phyloP scores from a whole-genome alignment of 805 yeast species.

The Nakazawaea molendinolei region DNA sequence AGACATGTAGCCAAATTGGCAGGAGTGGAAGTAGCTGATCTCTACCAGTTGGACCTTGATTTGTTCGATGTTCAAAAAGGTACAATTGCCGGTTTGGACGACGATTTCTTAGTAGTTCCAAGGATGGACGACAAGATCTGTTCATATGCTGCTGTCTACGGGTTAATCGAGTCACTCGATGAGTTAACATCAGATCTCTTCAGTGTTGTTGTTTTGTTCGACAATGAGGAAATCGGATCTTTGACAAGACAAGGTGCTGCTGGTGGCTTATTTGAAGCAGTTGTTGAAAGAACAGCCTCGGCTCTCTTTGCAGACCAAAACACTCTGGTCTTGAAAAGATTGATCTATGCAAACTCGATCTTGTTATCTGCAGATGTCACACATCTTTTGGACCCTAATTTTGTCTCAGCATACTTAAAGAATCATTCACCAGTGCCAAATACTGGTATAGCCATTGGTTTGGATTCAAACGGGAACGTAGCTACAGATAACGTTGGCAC shows the following conservation, averaged over 20 bases:
- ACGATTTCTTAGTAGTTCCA: constrained; percentile 75
- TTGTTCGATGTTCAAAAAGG: constrained; percentile 80
- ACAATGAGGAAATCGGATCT: constrained; percentile 82
- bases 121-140: constrained; percentile 82
- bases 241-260: constrained; percentile 75
- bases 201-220: constrained; percentile 60
- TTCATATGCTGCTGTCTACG: constrained; percentile 63
- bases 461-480: constrained; percentile 78
- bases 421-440: constrained; percentile 78
- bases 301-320: constrained; percentile 4
- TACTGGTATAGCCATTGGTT: constrained; percentile 61
- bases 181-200: constrained; percentile 29
- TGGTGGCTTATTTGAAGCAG: constrained; percentile 65
- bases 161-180: constrained; percentile 37
- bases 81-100: constrained; percentile 65
- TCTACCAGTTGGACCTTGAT: constrained; percentile 69
- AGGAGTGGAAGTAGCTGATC: constrained; percentile 48
- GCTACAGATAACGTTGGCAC: constrained; percentile 74
- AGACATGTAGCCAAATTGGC: constrained; percentile 63
- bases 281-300: constrained; percentile 46
- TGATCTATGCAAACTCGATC: constrained; percentile 56
- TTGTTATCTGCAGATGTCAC: constrained; percentile 79
- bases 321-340: background rate
- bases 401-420: constrained; percentile 57
- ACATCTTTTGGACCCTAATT: constrained; percentile 80